Evolutionary conservation across 2,329 filamentous ascomycete species (phyloP), one percentile per base, ranked within the genome.

Genomic region (Sporothrix humicola): DNA sequence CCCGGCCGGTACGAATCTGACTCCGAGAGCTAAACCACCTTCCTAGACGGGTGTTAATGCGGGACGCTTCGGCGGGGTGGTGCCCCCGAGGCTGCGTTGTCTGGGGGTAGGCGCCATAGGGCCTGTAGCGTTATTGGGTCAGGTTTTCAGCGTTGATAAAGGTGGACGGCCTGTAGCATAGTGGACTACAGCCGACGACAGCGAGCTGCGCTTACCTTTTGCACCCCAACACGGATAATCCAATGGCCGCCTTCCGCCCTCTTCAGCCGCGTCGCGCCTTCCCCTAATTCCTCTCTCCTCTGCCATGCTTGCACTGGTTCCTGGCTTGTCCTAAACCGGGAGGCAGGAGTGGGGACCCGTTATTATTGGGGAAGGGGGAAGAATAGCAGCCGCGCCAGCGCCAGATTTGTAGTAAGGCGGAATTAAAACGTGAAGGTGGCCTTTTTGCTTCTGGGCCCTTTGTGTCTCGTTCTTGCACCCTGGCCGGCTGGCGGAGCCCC

Each of bases 261-360:
- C 31, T 23, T 46, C 59, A 56, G 58, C n/a, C 48, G 69, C 31
- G 56, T 46, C 59, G 59, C 59, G 37, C 59, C 59, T 61, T 61
- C 59, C 17, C 31, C 15, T 9, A 15, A 20, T 6, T 5, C 4
- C 12, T 23, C 37, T 46, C 10, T 9, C 8, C 52, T 0, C 52
- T 54, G 31, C 31, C 31, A 37, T 37, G 31, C 31, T 37, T 42
- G 1, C 13, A 10, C n/a, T 31, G 46, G 74, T 75, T 61, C 74
- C 74, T 75, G 74, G 56, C 69, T 71, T 72, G 65, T 69, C 59
- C 58, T 66, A 72, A 66, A 73, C 17, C n/a, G 58, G 50, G 56
- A 23, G 65, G 65, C 65, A 69, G 52, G 70, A 72, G 70, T 61
- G 73, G 73, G 58, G 65, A 58, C 63, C 7, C 2, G 46, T 52